Evolutionary conservation across 2,329 filamentous ascomycete genomes (phyloP).

Genomic region (Lachnellula arida): DNA sequence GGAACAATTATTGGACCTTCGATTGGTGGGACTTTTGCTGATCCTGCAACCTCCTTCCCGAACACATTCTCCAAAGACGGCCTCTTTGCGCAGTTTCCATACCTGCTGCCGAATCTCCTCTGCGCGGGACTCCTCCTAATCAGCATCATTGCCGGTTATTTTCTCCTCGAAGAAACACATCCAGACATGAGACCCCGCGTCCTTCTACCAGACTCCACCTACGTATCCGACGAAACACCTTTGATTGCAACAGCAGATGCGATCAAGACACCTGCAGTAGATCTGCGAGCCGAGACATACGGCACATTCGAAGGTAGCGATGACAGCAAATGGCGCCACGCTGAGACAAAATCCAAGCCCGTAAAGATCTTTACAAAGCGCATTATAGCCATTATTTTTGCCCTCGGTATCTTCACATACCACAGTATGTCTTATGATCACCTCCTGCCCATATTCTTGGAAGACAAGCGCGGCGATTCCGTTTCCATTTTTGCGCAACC

Average conservation of each 20-base stretch:
- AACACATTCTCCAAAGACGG: slow-evolving; percentile 60
- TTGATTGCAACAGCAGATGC: slow-evolving; percentile 71
- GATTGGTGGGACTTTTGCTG: slow-evolving; percentile 81
- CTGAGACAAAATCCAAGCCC: slow-evolving; percentile 20
- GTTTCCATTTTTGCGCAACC: slow-evolving; percentile 17
- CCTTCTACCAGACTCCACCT: slow-evolving; percentile 43
- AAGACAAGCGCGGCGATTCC: slow-evolving; percentile 57
- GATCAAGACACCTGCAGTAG: slow-evolving; percentile 66
- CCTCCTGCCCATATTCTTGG: slow-evolving; percentile 86
- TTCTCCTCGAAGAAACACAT: slow-evolving; percentile 84
- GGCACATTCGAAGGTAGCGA: slow-evolving; percentile 55
- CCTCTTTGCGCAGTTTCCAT: slow-evolving; percentile 76
- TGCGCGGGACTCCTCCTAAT: slow-evolving; percentile 71
- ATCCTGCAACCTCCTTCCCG: slow-evolving; percentile 72
- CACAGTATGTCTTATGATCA: slow-evolving; percentile 96
- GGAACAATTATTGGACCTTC: slow-evolving; percentile 86
- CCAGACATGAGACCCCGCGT: slow-evolving; percentile 66
- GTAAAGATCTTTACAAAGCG: slow-evolving; percentile 53
- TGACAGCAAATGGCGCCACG: slow-evolving; percentile 28
- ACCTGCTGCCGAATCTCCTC: slow-evolving; percentile 82
- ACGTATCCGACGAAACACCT: slow-evolving; percentile 55
- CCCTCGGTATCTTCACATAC: slow-evolving; percentile 86
- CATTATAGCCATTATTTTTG: slow-evolving; percentile 72
- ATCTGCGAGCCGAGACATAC: slow-evolving; percentile 74
- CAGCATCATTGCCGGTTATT: slow-evolving; percentile 75